Evolutionary conservation across 345 rosid genomes (phyloP), one percentile per base, ranked within the genome.

Genomic region (Chamaenerion angustifolium): DNA sequence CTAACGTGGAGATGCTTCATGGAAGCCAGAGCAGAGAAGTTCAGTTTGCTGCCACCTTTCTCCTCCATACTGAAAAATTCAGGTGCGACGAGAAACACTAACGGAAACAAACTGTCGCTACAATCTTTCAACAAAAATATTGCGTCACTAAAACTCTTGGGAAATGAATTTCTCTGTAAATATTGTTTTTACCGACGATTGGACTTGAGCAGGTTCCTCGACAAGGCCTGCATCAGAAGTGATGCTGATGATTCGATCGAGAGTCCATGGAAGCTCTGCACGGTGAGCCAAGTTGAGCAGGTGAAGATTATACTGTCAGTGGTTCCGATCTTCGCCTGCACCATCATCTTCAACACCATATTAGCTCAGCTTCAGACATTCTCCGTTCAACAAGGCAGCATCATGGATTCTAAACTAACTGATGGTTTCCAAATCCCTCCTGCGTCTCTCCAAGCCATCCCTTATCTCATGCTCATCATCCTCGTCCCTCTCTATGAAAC

Each of bases 361-460:
- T 71, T 90, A 45, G 98, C 98, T 58, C 98, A 92, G 54, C 96
- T 92, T 57, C 98, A 86, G 54, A 92, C 98, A 35, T 87, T 92
- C 64, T 92, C 98, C 5, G 98, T 92, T 64, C 95, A 78, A 40
- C 98, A 92, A 76, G 96, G 95, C 40, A 68, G 76, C 57, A 53
- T 92, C 55, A 90, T 86, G 98, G 59, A 90, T 68, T 78, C 85
- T 48, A 51, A 66, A 40, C 80, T 90, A 52, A 61, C 80, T 46
- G 54, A 58, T 10, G 75, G 86, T 60, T 83, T 90, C 75, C 75
- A 68, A 35, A 68, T 90, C 69, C 96, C 98, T 16, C 98, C 98
- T 0, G 98, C 98, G 52, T 90, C 98, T 42, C 95, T 86, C 48
- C 98, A 90, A 57, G 59, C 98, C 71, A 90, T 86, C 65, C 98